Percentiles rank a stretch among this genome's conserved stretches.
phyloP scores from a whole-genome alignment of 352 stramenopile genomes.

The Aphanomyces invadans region DNA sequence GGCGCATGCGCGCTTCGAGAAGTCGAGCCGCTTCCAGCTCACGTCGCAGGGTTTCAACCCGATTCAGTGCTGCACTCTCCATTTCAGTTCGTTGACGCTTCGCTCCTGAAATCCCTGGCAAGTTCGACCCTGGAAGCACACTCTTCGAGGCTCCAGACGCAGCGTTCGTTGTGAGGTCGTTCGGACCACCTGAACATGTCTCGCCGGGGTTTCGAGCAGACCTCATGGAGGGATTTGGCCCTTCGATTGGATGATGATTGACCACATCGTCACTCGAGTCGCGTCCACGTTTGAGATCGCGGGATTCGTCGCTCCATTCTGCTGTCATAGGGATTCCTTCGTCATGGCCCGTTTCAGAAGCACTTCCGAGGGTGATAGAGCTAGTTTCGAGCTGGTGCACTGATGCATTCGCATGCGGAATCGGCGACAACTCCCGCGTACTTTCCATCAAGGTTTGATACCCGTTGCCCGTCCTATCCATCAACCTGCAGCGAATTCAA shows the following conservation, averaged over 20 bases:
- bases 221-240: not conserved
- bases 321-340: not conserved
- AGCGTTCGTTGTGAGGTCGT: not conserved
- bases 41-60: not conserved
- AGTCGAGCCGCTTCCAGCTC: conserved; percentile 3
- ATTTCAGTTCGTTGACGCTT: not conserved
- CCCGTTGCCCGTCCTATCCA: not conserved
- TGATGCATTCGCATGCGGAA: not conserved
- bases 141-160: not conserved
- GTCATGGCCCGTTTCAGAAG: not conserved
- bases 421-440: conserved; percentile 4
- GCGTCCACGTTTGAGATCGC: not conserved
- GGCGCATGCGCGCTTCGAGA: not conserved
- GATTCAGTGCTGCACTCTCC: conserved; percentile 7
- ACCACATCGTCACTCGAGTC: not conserved
- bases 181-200: not conserved
- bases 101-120: not conserved
- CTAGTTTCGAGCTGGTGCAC: not conserved
- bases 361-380: not conserved
- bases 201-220: not conserved
- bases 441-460: conserved; percentile 10
- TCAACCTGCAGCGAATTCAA: not conserved
- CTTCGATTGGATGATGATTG: not conserved
- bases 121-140: not conserved
- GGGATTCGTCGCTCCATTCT: not conserved